Evolutionary conservation across 2,329 filamentous ascomycete genomes (phyloP), one percentile per base, ranked within the genome.

Genomic region (Scedosporium boydii): DNA sequence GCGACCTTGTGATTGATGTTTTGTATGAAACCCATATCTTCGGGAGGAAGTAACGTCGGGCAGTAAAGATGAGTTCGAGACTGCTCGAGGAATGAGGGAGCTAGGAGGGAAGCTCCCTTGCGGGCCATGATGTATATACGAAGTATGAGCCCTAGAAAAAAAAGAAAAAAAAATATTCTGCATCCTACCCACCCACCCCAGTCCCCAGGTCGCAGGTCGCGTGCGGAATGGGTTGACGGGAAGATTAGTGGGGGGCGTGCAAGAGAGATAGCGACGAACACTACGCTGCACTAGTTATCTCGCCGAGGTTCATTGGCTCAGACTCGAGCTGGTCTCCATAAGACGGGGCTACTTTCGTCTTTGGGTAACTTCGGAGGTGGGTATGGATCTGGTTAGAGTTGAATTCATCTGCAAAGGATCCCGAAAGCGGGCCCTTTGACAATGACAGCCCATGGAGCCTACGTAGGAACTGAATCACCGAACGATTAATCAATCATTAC

Each of bases 1-100:
- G 89, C 90, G 67, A 92, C 81, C 64, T 76, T 80, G 65, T 70
- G 69, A 71, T 88, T 86, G 71, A 77, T 69, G 2, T 60, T 60
- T 6, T 60, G 42, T 23, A 55, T 34, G 59, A 60, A 53, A 27
- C 59, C 59, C 59, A 60, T 60, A 6, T 51, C 51, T 23, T 26
- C 41, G 34, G 34, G 2, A 14, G 34, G 29, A 38, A 38, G 34
- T 38, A 38, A 38, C 34, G 34, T 9, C 10, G 34, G 34, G 34
- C 34, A 38, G 10, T 38, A 38, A 34, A 34, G 34, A 38, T 14
- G 44, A 48, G 44, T 48, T 48, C 44, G 44, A 48, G 44, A 21
- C 44, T 48, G 44, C 44, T 23, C 44, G 44, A 48, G 21, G 44
- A n/a, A 48, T 9, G 14, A 29, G 44, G 10, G 44, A 48, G 44